Percentiles rank a stretch among this genome's conserved stretches.
phyloP scores from a whole-genome alignment of 208 protist genomes.

The Acanthamoeba royreba region DNA sequence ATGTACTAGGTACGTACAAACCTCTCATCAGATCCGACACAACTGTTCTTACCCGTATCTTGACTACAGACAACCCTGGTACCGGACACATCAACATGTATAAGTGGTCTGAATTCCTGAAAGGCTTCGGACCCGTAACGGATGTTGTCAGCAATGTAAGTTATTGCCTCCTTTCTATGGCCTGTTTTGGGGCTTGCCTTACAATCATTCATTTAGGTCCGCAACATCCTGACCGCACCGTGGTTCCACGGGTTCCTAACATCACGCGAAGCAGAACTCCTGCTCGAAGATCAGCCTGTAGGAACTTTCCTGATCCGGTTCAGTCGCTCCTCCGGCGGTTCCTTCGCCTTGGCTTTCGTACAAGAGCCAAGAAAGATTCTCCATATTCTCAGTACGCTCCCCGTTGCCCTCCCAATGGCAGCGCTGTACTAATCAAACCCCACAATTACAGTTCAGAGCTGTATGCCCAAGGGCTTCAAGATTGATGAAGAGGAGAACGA shows the following conservation, averaged over 20 bases:
- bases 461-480: slow-evolving; percentile 31
- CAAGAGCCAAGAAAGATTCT: neutral
- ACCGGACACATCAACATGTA: slow-evolving; percentile 41
- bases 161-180: neutral
- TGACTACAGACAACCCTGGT: slow-evolving; percentile 35
- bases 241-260: slow-evolving; percentile 54
- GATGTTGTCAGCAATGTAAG: slow-evolving; percentile 28
- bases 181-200: neutral
- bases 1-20: neutral
- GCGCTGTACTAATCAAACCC: too few relatives aligned
- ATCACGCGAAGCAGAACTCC: slow-evolving; percentile 34
- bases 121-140: slow-evolving; percentile 40
- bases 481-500: slow-evolving; percentile 35
- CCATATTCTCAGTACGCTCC: neutral
- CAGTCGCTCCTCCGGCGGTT: neutral
- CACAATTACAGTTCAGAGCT: neutral
- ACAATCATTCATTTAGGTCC: neutral
- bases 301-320: slow-evolving; percentile 52
- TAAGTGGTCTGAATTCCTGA: slow-evolving; percentile 32
- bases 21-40: neutral
- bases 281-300: slow-evolving; percentile 34
- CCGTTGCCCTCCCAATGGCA: neutral
- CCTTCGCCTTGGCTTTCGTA: slow-evolving; percentile 29
- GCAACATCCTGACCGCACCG: slow-evolving; percentile 21
- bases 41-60: neutral